Percentiles rank a stretch among this genome's conserved stretches.
These are phyloP conservation scores for Chlorophyllum brunneum DNA, from an alignment of 768 basidiomycete species.

Conservation along the genomic window DNA sequence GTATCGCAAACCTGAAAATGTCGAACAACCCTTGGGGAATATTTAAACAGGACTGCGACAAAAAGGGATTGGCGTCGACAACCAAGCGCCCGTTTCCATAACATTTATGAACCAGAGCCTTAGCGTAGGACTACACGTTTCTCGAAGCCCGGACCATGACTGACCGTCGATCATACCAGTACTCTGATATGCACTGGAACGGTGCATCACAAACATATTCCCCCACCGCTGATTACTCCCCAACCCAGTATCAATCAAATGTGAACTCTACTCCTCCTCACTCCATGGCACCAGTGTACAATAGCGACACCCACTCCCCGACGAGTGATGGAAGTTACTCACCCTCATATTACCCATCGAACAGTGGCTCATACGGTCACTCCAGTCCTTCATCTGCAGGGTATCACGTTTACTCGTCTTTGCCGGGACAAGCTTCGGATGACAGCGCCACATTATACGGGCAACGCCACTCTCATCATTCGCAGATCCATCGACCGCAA, in stretches of 20 bases:
- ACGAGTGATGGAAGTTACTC: constrained; percentile 17
- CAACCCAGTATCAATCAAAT: constrained; percentile 1
- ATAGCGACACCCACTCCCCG: neutral
- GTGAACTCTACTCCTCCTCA: neutral
- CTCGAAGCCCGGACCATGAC: constrained; percentile 21
- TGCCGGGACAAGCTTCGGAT: constrained; percentile 5
- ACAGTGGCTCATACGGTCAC: constrained; percentile 17
- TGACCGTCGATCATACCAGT: constrained; percentile 29
- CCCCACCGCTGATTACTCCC: neutral
- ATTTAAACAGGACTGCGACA: constrained; percentile 23
- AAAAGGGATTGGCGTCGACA: constrained; percentile 23
- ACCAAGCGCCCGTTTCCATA: constrained; percentile 21
- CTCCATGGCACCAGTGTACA: constrained; percentile 6
- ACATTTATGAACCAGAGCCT: constrained; percentile 22
- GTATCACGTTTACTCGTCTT: constrained; percentile 23
- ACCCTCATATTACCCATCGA: constrained; percentile 20
- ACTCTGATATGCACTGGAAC: constrained; percentile 34
- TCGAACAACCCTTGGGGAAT: constrained; percentile 4
- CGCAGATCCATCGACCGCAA: constrained; percentile 26
- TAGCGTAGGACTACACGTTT: constrained; percentile 2
- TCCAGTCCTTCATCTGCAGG: constrained; percentile 19
- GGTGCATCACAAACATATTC: constrained; percentile 12
- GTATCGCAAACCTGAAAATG: neutral
- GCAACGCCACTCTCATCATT: constrained; percentile 16
- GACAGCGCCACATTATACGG: constrained; percentile 5